Percentiles rank a stretch among this genome's conserved stretches.
These are phyloP conservation scores for Periconia macrospinosa DNA, from an alignment of 2,329 filamentous ascomycete species.

Conservation along the genomic window DNA sequence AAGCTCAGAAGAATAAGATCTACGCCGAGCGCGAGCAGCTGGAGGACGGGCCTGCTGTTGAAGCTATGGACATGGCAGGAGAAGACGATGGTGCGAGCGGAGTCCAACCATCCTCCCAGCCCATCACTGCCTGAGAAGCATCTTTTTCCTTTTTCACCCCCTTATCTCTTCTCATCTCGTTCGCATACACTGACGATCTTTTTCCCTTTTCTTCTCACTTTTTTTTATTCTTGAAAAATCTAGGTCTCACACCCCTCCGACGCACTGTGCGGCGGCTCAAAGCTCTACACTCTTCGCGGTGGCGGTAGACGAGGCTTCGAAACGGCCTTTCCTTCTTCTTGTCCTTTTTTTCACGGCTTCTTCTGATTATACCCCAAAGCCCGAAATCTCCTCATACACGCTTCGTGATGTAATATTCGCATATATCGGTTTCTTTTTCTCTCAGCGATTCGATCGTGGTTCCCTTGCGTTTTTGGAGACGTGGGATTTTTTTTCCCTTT, in stretches of 20 bases:
- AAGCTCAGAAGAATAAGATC: constrained; percentile 70
- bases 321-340: constrained; percentile 22
- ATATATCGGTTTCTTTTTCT: neutral
- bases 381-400: neutral
- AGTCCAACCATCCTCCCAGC: constrained; percentile 24
- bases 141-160: constrained; percentile 10
- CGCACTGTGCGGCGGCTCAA: constrained; percentile 39
- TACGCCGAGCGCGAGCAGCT: constrained; percentile 51
- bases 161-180: constrained; percentile 4
- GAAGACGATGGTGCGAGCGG: constrained; percentile 40
- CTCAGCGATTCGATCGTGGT: neutral
- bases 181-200: constrained; percentile 31
- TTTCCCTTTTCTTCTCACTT: constrained; percentile 16
- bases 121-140: constrained; percentile 17
- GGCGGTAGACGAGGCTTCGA: constrained; percentile 15
- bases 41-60: constrained; percentile 17
- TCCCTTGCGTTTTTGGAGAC: constrained; percentile 23
- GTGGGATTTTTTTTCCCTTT: constrained; percentile 6
- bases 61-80: too few relatives aligned
- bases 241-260: constrained; percentile 38
- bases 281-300: constrained; percentile 39
- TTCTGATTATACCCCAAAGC: constrained; percentile 8
- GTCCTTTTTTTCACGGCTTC: constrained; percentile 29
- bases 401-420: too few relatives aligned
- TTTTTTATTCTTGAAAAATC: neutral